phyloP scores from a whole-genome alignment of 1,284 basidiomycete species.

The Somion occarium region DNA sequence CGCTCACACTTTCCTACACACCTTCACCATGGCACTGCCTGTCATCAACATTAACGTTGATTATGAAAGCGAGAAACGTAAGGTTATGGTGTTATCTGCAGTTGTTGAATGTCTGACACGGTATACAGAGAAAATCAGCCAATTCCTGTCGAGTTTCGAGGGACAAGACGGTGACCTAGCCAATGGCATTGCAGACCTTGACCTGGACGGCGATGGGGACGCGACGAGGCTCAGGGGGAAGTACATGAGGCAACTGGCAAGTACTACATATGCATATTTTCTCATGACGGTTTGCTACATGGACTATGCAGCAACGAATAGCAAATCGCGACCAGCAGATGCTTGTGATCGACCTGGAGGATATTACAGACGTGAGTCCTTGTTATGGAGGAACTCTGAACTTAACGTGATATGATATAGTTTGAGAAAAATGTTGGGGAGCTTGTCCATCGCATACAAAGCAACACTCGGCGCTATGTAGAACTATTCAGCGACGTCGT shows the following conservation, averaged over 20 bases:
- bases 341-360: slow-evolving; percentile 79
- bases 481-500: slow-evolving; percentile 88
- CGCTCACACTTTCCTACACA: slow-evolving; percentile 4
- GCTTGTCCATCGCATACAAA: slow-evolving; percentile 72
- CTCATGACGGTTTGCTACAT: not conserved
- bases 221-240: slow-evolving; percentile 51
- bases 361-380: slow-evolving; percentile 57
- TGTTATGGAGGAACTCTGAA: not conserved
- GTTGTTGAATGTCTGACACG: slow-evolving; percentile 8
- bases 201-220: slow-evolving; percentile 54
- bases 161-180: slow-evolving; percentile 64
- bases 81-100: slow-evolving; percentile 1
- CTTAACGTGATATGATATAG: slow-evolving; percentile 29
- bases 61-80: slow-evolving; percentile 43
- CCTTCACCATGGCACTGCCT: slow-evolving; percentile 39
- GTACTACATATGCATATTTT: slow-evolving; percentile 24
- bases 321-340: slow-evolving; percentile 91
- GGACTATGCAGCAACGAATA: slow-evolving; percentile 82
- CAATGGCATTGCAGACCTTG: slow-evolving; percentile 65
- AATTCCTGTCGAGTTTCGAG: slow-evolving; percentile 67
- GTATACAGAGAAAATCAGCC: slow-evolving; percentile 56
- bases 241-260: slow-evolving; percentile 88
- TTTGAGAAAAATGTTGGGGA: slow-evolving; percentile 63
- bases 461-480: slow-evolving; percentile 90
- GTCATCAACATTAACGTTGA: slow-evolving; percentile 44